A percentile compares a stretch with the other conserved stretches of the same genome.
These are phyloP conservation scores for Bonia amplexicaulis DNA, from an alignment of 176 grass and related monocot species.

Conservation along the genomic window DNA sequence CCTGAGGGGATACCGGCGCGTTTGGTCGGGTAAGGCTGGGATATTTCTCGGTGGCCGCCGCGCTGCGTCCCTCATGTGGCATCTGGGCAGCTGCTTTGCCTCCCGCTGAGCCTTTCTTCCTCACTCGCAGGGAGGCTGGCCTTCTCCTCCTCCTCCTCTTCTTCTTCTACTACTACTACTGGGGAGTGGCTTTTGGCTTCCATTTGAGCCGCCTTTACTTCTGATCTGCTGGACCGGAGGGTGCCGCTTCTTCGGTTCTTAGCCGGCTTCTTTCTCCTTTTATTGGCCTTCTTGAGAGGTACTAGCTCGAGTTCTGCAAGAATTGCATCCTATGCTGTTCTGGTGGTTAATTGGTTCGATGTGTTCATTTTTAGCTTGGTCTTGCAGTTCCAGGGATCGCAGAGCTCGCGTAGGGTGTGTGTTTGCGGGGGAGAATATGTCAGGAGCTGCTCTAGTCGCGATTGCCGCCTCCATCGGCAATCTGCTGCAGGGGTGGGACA, in stretches of 20 bases:
- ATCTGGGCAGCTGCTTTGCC: constrained; percentile 19
- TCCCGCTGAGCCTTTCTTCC: constrained; percentile 34
- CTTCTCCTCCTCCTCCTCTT: not conserved
- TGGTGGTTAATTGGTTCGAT: not conserved
- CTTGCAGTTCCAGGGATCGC: constrained; percentile 1
- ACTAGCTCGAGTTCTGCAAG: constrained; percentile 6
- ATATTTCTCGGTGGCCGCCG: not conserved
- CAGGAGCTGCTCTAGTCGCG: constrained; percentile 56
- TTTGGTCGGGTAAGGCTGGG: not conserved
- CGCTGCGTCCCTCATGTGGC: not conserved
- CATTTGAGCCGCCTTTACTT: not conserved
- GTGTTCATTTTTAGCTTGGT: not conserved
- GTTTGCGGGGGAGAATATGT: constrained; percentile 25
- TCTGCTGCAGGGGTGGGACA: constrained; percentile 80
- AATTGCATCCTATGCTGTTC: not conserved
- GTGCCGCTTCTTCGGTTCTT: not conserved
- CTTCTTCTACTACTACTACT: not conserved
- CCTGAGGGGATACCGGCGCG: constrained; percentile 2
- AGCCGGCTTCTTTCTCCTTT: not conserved
- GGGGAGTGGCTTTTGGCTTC: not conserved
- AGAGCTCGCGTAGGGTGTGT: not conserved
- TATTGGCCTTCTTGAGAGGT: not conserved
- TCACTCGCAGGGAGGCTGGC: constrained; percentile 13
- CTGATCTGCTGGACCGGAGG: constrained; percentile 22
- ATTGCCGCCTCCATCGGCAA: constrained; percentile 75